Percentiles rank a stretch among this genome's conserved stretches.
These are phyloP conservation scores for Hypoxylon cercidicola DNA, from an alignment of 495 filamentous ascomycete species.

Conservation along the genomic window DNA sequence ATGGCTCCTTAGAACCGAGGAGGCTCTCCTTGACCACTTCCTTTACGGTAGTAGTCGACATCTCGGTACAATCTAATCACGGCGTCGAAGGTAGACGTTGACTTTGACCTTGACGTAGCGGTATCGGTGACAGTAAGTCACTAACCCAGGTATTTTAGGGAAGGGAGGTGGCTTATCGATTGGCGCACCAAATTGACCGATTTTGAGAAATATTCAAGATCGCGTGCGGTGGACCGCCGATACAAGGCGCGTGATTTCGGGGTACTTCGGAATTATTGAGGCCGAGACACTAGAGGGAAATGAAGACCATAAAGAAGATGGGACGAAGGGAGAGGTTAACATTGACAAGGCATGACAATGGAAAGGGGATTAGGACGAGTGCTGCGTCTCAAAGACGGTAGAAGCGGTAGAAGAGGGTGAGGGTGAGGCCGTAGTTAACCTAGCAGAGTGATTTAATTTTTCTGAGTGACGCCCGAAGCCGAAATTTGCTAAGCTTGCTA, in stretches of 20 bases:
- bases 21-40: slow-evolving; percentile 81
- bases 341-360: slow-evolving; percentile 14
- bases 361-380: slow-evolving; percentile 13
- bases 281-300: slow-evolving; percentile 24
- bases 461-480: slow-evolving; percentile 25
- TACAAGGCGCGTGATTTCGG: slow-evolving; percentile 28
- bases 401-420: slow-evolving; percentile 1
- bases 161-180: slow-evolving; percentile 29
- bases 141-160: slow-evolving; percentile 5
- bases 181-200: slow-evolving; percentile 30
- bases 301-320: slow-evolving; percentile 22
- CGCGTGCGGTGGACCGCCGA: slow-evolving; percentile 30
- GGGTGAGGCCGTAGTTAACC: slow-evolving; percentile 8
- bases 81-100: slow-evolving; percentile 14
- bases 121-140: slow-evolving; percentile 1
- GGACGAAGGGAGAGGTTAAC: slow-evolving; percentile 3
- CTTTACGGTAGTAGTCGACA: slow-evolving; percentile 64
- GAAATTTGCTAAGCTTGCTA: slow-evolving; percentile 10
- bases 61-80: slow-evolving; percentile 35
- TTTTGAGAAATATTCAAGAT: slow-evolving; percentile 33
- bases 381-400: slow-evolving; percentile 3
- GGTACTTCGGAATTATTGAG: slow-evolving; percentile 20
- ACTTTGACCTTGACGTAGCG: not conserved
- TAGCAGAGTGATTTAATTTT: slow-evolving; percentile 43
- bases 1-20: slow-evolving; percentile 68